Evolutionary conservation across 2,329 filamentous ascomycete species (phyloP).

Genomic region (Nigrospora oryzae): DNA sequence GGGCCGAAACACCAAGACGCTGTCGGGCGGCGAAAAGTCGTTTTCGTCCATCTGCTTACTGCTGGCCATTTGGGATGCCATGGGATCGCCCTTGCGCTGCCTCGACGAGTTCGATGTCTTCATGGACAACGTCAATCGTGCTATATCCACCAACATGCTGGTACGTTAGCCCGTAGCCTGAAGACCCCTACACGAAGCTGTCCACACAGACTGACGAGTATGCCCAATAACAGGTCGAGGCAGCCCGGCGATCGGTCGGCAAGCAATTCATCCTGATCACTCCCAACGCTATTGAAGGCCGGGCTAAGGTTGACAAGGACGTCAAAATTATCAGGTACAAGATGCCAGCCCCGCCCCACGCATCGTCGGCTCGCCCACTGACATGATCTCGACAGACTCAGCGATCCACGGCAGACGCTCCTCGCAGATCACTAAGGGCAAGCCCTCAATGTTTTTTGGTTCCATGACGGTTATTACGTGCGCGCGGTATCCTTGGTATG

Average conservation of each 20-base stretch:
- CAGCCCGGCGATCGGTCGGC: constrained; percentile 78
- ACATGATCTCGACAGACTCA: neutral
- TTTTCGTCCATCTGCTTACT: constrained; percentile 95
- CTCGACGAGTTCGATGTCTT: constrained; percentile 98
- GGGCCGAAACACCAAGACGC: constrained; percentile 79
- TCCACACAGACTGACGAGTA: no score
- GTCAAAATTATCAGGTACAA: constrained; percentile 69
- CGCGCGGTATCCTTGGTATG: no score
- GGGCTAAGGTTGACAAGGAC: constrained; percentile 52
- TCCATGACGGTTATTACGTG: no score
- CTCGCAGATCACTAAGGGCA: neutral
- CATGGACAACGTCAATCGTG: constrained; percentile 96
- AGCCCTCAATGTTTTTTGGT: no score
- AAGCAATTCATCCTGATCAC: constrained; percentile 96
- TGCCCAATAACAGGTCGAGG: constrained; percentile 52
- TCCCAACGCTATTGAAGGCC: constrained; percentile 69
- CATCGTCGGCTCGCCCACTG: neutral
- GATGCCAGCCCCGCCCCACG: neutral
- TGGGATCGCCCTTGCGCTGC: constrained; percentile 90
- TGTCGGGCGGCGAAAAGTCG: constrained; percentile 95
- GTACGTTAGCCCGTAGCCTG: constrained; percentile 37
- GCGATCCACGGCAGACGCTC: constrained; percentile 4
- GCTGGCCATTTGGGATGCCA: constrained; percentile 92
- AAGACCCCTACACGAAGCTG: no score
- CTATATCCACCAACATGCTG: constrained; percentile 89